Base-by-base conservation (phyloP, 495 filamentous ascomycete species). In the Penicillium turbatum region DNA sequence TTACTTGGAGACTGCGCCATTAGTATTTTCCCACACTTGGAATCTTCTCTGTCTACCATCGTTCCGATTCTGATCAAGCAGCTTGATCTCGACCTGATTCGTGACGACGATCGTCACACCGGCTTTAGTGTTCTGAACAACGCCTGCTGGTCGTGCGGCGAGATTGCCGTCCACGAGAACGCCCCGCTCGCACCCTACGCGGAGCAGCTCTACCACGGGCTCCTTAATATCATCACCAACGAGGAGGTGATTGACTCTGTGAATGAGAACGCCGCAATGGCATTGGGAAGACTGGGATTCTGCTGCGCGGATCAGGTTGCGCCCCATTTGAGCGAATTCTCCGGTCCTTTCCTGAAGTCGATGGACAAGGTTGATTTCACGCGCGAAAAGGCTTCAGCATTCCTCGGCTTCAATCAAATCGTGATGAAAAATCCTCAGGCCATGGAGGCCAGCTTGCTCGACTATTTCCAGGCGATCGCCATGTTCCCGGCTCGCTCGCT, bases 1-100 rank as follows among this genome's bases (percentile, higher is more conserved):
- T 78, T 99, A 26, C 84, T 99, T 37, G 93, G 93, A 31, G 93
- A 99, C 70, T 96, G 93, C 66, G 89, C 95, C 0, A 97, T 96
- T 63, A 95, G 91, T 64, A 89, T 96, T 48, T 97, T 92, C 71
- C 79, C 82, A 2, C 89, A 93, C 60, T 71, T 99, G 38, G 84
- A 86, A 59, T 80, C 82, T 7, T 88, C 82, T 63, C 72, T 97
- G 26, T 80, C 85, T 3, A 78, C 68, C 34, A 76, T 97, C 39
- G 72, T 95, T 65, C 86, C 90, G 2, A 79, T 89, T 8, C 74
- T 97, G n/a, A 80, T 95, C 60, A 81, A 84, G 51, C 90, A 96
- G 59, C 77, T 99, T 30, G 91, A 97, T 61, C 73, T 97, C 39
- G 86, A 89, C 51, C 73, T 81, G 43, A 82, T 90, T 40, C 70